phyloP scores from a whole-genome alignment of 768 basidiomycete species.

The Tylopilus felleus region DNA sequence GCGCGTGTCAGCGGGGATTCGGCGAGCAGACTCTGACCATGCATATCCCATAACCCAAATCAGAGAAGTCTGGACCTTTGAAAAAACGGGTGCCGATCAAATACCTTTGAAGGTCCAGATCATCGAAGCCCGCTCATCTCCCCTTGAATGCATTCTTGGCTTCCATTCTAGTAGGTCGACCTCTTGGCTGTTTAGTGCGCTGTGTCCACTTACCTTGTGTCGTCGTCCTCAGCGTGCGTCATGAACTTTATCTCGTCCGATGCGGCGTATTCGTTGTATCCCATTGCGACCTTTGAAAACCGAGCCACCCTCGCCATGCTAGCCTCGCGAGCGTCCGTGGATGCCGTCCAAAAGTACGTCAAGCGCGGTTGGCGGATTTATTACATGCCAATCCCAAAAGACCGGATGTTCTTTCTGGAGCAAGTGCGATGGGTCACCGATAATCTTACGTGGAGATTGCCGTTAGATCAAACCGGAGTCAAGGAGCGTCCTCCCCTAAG shows the following conservation, averaged over 20 bases:
- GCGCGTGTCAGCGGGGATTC: background rate
- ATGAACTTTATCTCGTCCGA: conserved; percentile 40
- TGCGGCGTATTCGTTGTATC: conserved; percentile 41
- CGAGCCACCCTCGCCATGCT: conserved; percentile 24
- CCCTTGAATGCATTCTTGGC: conserved; percentile 33
- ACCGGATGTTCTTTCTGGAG: conserved; percentile 16
- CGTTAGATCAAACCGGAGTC: background rate
- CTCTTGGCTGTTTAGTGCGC: background rate
- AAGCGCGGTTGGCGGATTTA: conserved; percentile 33
- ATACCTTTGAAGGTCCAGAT: conserved; percentile 37
- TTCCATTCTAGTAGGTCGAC: conserved; percentile 46
- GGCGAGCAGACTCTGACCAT: too few relatives aligned
- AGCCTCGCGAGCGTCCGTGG: background rate
- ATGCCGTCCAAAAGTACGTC: conserved; percentile 33
- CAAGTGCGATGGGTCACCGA: conserved; percentile 32
- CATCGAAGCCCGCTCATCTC: conserved; percentile 29
- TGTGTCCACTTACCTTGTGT: too few relatives aligned
- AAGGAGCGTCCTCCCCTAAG: background rate
- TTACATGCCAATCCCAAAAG: background rate
- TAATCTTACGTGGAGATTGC: conserved; percentile 2
- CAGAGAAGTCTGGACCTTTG: conserved; percentile 21
- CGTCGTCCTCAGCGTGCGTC: conserved; percentile 24
- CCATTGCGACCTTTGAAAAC: conserved; percentile 38
- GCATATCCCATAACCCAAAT: conserved; percentile 8
- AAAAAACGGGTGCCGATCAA: conserved; percentile 5